These are phyloP conservation scores for Hypoxylon fragiforme DNA, from an alignment of 495 filamentous ascomycete genomes.

Conservation along the genomic window DNA sequence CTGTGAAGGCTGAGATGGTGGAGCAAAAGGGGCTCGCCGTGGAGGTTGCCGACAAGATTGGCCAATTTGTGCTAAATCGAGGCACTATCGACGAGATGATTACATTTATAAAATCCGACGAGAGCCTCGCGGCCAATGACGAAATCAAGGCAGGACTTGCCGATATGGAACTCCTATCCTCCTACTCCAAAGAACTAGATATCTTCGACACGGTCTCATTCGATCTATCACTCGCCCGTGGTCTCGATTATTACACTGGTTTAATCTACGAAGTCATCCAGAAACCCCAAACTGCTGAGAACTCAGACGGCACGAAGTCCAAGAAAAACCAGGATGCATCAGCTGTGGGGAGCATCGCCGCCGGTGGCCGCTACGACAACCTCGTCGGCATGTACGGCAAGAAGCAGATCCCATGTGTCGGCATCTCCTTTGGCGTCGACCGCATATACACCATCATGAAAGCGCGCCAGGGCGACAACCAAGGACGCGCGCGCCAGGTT, in stretches of 20 bases:
- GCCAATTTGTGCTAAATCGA: slow-evolving; percentile 67
- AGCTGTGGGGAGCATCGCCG: slow-evolving; percentile 72
- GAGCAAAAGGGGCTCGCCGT: slow-evolving; percentile 72
- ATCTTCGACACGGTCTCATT: slow-evolving; percentile 60
- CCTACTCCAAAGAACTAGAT: slow-evolving; percentile 69
- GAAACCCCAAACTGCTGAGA: slow-evolving; percentile 58
- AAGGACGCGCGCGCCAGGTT: slow-evolving; percentile 51
- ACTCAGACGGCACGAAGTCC: slow-evolving; percentile 38
- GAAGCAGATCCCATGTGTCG: slow-evolving; percentile 75
- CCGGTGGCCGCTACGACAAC: slow-evolving; percentile 79
- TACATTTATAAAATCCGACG: slow-evolving; percentile 57
- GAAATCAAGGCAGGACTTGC: slow-evolving; percentile 66
- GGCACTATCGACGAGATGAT: slow-evolving; percentile 63
- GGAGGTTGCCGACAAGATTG: slow-evolving; percentile 70
- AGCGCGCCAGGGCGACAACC: slow-evolving; percentile 58
- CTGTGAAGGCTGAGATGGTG: slow-evolving; percentile 77
- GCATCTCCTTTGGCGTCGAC: slow-evolving; percentile 82
- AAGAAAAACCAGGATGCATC: slow-evolving; percentile 51
- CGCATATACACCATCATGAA: slow-evolving; percentile 81
- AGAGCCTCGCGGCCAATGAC: slow-evolving; percentile 58
- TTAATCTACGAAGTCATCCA: slow-evolving; percentile 82
- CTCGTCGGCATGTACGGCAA: slow-evolving; percentile 80
- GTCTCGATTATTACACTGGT: slow-evolving; percentile 82
- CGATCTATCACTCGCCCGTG: slow-evolving; percentile 58
- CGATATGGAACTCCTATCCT: slow-evolving; percentile 71